Evolutionary conservation across 495 filamentous ascomycete genomes (phyloP).

Genomic region (Durotheca rogersii): DNA sequence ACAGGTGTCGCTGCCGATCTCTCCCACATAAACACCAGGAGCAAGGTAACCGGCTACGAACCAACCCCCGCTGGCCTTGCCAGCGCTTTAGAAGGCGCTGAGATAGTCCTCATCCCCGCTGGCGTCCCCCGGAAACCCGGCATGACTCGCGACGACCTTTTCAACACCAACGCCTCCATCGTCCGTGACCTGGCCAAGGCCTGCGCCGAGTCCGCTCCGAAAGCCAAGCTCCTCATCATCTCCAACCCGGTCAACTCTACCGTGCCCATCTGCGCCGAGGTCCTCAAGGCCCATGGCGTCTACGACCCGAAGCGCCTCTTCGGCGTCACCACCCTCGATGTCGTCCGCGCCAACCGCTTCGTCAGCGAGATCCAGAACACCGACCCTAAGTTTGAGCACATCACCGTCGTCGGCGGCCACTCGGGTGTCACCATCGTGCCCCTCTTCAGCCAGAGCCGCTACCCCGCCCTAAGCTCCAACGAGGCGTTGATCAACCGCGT

Average conservation of each 20-base stretch:
- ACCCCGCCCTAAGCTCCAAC: conserved; percentile 76
- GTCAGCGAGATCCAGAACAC: conserved; percentile 87
- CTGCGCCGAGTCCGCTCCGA: conserved; percentile 79
- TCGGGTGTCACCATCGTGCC: conserved; percentile 97
- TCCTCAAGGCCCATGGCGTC: conserved; percentile 89
- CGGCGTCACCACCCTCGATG: conserved; percentile 98
- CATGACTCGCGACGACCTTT: conserved; percentile 99
- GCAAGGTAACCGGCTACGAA: conserved; percentile 85
- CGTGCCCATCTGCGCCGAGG: conserved; percentile 93
- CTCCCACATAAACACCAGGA: conserved; percentile 98
- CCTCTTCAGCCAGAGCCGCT: conserved; percentile 89
- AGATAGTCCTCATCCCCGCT: conserved; percentile 96
- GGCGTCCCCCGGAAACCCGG: conserved; percentile 99
- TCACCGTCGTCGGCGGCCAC: conserved; percentile 95
- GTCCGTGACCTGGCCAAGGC: conserved; percentile 98
- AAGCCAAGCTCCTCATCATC: conserved; percentile 96
- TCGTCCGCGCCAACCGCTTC: conserved; percentile 96
- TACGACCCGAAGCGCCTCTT: conserved; percentile 99
- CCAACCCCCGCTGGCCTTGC: conserved; percentile 72
- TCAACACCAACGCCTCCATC: conserved; percentile 99
- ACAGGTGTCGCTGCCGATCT: conserved; percentile 96
- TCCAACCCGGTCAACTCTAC: conserved; percentile 99
- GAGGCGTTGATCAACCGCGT: conserved; percentile 85
- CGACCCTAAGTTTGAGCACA: conserved; percentile 87
- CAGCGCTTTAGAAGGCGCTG: conserved; percentile 75